Evolutionary conservation across 2,329 filamentous ascomycete species (phyloP).

Genomic region (Calonectria multiphialidica): DNA sequence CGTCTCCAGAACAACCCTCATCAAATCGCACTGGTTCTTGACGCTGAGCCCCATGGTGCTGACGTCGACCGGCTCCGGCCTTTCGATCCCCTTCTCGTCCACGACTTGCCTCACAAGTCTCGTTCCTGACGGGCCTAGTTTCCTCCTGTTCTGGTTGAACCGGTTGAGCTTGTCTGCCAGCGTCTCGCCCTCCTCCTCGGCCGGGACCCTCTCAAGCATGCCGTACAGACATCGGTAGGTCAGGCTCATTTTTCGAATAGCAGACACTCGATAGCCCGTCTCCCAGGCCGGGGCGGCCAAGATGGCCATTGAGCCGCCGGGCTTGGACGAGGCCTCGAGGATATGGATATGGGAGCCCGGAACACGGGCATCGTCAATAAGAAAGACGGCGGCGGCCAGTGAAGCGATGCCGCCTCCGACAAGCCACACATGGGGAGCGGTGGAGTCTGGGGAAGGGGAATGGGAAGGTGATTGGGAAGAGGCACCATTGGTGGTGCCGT

Average conservation of each 20-base stretch:
- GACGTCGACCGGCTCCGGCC: constrained; percentile 40
- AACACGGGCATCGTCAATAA: constrained; percentile 41
- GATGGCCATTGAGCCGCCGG: constrained; percentile 41
- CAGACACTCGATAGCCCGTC: constrained; percentile 41
- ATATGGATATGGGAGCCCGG: constrained; percentile 42
- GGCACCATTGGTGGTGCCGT: constrained; percentile 27
- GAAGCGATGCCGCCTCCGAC: constrained; percentile 44
- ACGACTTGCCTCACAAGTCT: constrained; percentile 37
- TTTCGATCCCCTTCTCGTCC: constrained; percentile 32
- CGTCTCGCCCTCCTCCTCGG: constrained; percentile 35
- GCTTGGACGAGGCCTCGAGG: constrained; percentile 38
- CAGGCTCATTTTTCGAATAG: constrained; percentile 43
- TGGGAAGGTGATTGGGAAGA: neutral
- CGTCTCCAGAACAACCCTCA: constrained; percentile 43
- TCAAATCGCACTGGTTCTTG: constrained; percentile 44
- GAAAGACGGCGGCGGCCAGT: constrained; percentile 40
- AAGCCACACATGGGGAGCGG: constrained; percentile 38
- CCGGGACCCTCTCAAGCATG: constrained; percentile 42
- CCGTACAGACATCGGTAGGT: constrained; percentile 42
- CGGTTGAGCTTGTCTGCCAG: constrained; percentile 39
- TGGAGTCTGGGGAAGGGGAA: constrained; percentile 10
- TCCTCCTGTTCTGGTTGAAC: constrained; percentile 38
- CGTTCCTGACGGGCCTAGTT: constrained; percentile 40
- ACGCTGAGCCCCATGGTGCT: constrained; percentile 44
- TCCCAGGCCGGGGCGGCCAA: constrained; percentile 40